A percentile compares a stretch with the other conserved stretches of the same genome.
phyloP scores from a whole-genome alignment of 208 protist species.

The Polymyxa betae region DNA sequence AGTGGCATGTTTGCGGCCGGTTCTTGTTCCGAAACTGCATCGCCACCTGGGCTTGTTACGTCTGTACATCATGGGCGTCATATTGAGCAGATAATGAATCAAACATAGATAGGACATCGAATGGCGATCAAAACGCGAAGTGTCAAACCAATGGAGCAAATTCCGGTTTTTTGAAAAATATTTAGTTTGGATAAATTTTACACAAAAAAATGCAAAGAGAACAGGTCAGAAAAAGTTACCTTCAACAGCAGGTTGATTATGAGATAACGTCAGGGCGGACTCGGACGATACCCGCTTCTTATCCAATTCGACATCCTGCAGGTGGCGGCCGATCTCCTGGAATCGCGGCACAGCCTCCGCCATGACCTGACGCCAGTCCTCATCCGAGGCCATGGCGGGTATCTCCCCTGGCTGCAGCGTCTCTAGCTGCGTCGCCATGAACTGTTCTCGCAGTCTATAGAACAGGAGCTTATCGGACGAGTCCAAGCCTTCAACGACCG shows the following conservation, averaged over 20 bases:
- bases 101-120: too few relatives aligned
- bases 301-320: conserved; percentile 1
- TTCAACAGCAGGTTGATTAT: too few relatives aligned
- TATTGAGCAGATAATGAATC: too few relatives aligned
- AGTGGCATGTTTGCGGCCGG: conserved; percentile 4
- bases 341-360: background rate
- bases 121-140: too few relatives aligned
- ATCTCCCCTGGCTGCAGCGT: background rate
- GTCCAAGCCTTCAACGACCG: background rate
- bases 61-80: background rate
- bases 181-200: too few relatives aligned
- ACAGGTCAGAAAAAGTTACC: too few relatives aligned
- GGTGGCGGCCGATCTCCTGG: background rate
- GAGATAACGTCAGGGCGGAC: background rate
- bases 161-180: too few relatives aligned
- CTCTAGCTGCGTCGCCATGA: background rate
- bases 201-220: too few relatives aligned
- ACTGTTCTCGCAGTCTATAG: conserved; percentile 2
- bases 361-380: background rate
- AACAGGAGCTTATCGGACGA: background rate
- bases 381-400: background rate
- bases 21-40: background rate
- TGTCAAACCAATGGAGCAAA: too few relatives aligned
- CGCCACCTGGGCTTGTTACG: background rate
- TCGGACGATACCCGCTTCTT: background rate